Base-by-base conservation (phyloP, 1,284 basidiomycete genomes). In the Austroboletus sp. region DNA sequence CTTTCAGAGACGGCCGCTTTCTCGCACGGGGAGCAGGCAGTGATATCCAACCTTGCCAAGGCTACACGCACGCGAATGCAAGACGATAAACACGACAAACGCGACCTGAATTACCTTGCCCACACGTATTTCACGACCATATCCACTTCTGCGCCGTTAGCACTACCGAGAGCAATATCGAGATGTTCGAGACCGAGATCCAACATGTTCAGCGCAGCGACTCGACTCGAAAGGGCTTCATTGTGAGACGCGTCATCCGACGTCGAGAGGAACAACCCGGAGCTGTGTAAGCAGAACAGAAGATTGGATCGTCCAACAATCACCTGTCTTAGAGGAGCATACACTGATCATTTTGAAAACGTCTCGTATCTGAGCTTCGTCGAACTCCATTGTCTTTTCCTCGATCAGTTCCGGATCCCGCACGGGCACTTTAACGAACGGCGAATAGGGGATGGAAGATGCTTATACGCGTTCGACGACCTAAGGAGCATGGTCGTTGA, bases 161-260 rank as follows among this genome's bases (percentile, higher is more conserved):
- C 65, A n/a, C 67, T 57, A 10, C 72, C 66, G 26, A 83, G 66
- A 60, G 87, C 68, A 4, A 97, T 75, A 5, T 93, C 94, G 1
- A 98, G 77, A 65, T 96, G 91, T 33, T 85, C 82, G 15, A 97
- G 70, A 2, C 80, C 77, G 0, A 30, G 29, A 30, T 13, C 13
- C 3, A 13, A 30, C 29, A 30, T 11, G 13, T 10, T 13, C 11
- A 11, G 29, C 29, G 29, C 29, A 30, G 89, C 89, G 17, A 97
- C 84, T 4, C 92, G 80, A 54, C 83, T 89, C 0, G 90, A 80
- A 3, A 98, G 70, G 0, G 89, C 85, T 57, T 90, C 89, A 58
- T 97, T 91, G 57, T 93, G 90, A 1, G 80, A 82, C 0, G 78
- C 72, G 59, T 96, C 91, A 50, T 90, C 86, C 0, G 87, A 83